Base-by-base conservation (phyloP, 129 eudicot genomes). In the Gnaphalium uliginosum region DNA sequence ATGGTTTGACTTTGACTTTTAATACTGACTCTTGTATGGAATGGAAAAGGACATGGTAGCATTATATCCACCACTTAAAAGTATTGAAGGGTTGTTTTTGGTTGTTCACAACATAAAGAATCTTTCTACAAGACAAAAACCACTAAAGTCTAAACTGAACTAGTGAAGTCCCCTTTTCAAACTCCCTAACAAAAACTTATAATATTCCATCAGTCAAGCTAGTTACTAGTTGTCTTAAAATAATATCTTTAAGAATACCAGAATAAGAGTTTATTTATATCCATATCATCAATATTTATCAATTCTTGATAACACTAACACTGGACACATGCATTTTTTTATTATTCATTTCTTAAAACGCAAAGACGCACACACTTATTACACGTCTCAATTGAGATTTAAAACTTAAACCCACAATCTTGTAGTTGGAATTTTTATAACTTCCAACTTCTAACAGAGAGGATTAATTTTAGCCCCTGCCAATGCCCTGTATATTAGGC, bases 11-110 rank as follows among this genome's bases (percentile, higher is more conserved):
- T 80, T 62, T 10, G 13, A 53, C 33, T 25, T 22, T 37, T 37
- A 11, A 23, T 32, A 63, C 33, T 37, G 78, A 79, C 51, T 37
- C 67, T 76, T 39, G 7, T 32, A 39, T 59, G 68, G 39, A 35
- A 61, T 4, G 58, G 69, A 72, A 39, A 39, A 9, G 14, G 46
- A 39, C 77, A 41, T 57, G 48, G 43, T 68, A 53, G 46, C 46
- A 24, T 77, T 43, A 39, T 73, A 73, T 66, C 79, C 79, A 73
- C 79, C 83, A 66, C 83, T 79, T 79, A 35, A 65, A 1, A 15
- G 79, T 35, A 72, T 66, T 73, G 73, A 79, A 68, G 62, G 75
- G 83, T 33, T 79, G 64, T 54, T 66, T 53, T 37, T 65, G 22
- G 77, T 60, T 66, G 70, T 78, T 30, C 14, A 22, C 8, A 73